Percentiles rank a stretch among this genome's conserved stretches.
These are phyloP conservation scores for Geotrichum australiense DNA, from an alignment of 1,139 yeast species.

Conservation along the genomic window DNA sequence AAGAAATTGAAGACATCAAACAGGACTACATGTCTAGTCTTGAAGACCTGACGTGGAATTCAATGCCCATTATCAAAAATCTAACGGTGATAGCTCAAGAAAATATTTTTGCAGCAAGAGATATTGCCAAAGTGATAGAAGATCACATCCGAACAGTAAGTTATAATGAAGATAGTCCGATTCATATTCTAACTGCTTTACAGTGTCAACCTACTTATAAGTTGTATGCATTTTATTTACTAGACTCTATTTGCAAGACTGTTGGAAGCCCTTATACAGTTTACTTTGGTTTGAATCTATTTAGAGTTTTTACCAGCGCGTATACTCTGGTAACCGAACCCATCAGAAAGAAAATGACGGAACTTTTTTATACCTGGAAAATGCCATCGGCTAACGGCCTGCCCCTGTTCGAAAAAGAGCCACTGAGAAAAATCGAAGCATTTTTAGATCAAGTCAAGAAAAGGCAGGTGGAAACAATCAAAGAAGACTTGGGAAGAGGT, in stretches of 20 bases:
- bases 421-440: slow-evolving; percentile 63
- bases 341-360: slow-evolving; percentile 65
- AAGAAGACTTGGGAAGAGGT: slow-evolving; percentile 18
- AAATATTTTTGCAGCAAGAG: slow-evolving; percentile 66
- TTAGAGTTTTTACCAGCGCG: slow-evolving; percentile 63
- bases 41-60: slow-evolving; percentile 75
- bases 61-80: slow-evolving; percentile 80
- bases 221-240: slow-evolving; percentile 69
- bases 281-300: slow-evolving; percentile 60
- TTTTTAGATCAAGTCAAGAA: slow-evolving; percentile 56
- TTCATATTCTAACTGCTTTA: not conserved
- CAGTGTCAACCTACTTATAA: slow-evolving; percentile 71
- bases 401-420: slow-evolving; percentile 58
- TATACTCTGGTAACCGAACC: slow-evolving; percentile 71
- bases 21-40: slow-evolving; percentile 63
- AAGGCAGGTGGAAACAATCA: slow-evolving; percentile 30
- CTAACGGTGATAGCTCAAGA: slow-evolving; percentile 87
- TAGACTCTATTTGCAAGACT: slow-evolving; percentile 91
- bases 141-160: slow-evolving; percentile 53
- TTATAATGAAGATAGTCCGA: slow-evolving; percentile 17
- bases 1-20: slow-evolving; percentile 40
- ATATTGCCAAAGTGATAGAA: slow-evolving; percentile 67
- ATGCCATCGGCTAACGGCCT: slow-evolving; percentile 37
- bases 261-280: slow-evolving; percentile 84
- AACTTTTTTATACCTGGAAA: slow-evolving; percentile 86